Base-by-base conservation (phyloP, 352 stramenopile genomes). In the Pythium volutum region DNA sequence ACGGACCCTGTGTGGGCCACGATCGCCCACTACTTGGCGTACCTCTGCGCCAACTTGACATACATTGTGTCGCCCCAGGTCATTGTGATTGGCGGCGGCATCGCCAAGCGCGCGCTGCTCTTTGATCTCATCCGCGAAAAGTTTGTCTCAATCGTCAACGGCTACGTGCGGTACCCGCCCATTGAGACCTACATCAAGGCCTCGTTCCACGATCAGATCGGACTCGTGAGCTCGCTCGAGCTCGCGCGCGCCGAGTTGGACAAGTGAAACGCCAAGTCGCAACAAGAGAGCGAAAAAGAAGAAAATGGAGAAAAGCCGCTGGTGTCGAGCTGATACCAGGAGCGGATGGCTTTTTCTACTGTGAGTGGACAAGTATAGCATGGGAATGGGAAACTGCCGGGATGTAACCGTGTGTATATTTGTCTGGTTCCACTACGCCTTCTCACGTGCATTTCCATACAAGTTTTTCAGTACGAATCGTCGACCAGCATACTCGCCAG, bases 51-150 rank as follows among this genome's bases (percentile, higher is more conserved):
- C 16, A 98, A 96, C 60, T 71, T 99, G 29, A 87, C 97, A 25
- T 87, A 99, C 53, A 81, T 92, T 9, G 89, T 88, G 43, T 98
- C 91, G 16, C 87, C 95, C 10, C 80, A 99, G 66, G 88, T 93
- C 42, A 99, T 99, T 68, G 92, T 98, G 8, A 89, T 99, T 45
- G 93, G 93, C 55, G 97, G 96, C 52, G 97, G 97, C 53, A 89
- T 99, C 46, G 88, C 97, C 66, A 96, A 97, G 74, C 91, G 93
- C 43, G 66, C 71, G 33, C 79, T 88, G 45, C 74, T 98, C 26
- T 96, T 97, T 54, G 69, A 86, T 23, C 70, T 88, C 34, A 88
- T 93, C 61, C 84, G 81, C 62, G 70, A 81, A n/a, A 67, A 75
- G 81, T 95, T 95, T 63, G 73, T 84, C 47, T 72, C 76, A 26